Evolutionary conservation across 2,329 filamentous ascomycete genomes (phyloP).

Genomic region (Exophiala viscosa): DNA sequence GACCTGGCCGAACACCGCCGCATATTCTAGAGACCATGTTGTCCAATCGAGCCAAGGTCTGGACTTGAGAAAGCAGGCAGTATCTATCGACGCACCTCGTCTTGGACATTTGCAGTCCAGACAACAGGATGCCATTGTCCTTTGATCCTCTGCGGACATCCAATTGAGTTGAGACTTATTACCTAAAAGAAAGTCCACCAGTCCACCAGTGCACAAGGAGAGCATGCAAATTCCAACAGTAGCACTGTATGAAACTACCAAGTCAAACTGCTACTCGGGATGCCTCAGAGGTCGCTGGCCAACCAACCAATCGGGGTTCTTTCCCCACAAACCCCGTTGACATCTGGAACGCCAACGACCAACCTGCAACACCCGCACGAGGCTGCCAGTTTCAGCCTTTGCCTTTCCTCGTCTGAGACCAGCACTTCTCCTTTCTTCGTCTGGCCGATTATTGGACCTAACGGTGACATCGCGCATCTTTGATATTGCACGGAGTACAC

Average conservation of each 20-base stretch:
- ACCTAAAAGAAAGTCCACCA: no score
- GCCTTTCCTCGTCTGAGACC: slow-evolving; percentile 11
- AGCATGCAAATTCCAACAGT: slow-evolving; percentile 33
- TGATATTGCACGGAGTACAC: background rate
- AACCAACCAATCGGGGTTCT: slow-evolving; percentile 6
- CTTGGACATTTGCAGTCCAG: no score
- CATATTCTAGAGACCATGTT: no score
- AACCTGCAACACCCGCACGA: slow-evolving; percentile 17
- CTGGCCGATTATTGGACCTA: slow-evolving; percentile 12
- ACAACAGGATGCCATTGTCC: no score
- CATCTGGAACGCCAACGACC: slow-evolving; percentile 1
- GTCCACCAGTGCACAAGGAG: background rate
- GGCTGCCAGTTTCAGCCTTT: slow-evolving; percentile 20
- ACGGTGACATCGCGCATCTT: background rate
- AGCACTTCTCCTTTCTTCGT: background rate
- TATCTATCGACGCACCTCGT: no score
- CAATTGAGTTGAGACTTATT: no score
- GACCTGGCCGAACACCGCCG: no score
- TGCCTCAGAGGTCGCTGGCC: no score
- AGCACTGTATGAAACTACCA: background rate
- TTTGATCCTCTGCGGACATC: no score
- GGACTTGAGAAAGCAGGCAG: no score
- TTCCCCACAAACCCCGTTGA: slow-evolving; percentile 4
- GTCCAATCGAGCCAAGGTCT: no score
- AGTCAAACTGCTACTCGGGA: no score